Conservation (phyloP, 345 rosid genomes). For the Eucalyptus shirleyi region DNA sequence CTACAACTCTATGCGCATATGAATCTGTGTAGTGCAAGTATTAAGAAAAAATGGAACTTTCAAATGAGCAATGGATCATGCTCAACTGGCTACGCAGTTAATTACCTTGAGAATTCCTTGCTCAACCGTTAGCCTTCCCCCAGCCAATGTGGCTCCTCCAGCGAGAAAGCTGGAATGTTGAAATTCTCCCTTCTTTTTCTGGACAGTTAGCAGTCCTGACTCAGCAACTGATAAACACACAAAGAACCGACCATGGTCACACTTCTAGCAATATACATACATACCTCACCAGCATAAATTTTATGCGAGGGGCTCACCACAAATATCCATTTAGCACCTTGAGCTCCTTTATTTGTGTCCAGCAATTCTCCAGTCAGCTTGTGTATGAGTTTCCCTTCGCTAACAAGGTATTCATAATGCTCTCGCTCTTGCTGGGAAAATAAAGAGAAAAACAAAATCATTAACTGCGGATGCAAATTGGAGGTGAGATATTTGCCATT, state of each 20-base stretch:
- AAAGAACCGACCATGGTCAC: neutral
- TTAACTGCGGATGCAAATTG: neutral
- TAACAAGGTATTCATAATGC: conserved; percentile 4
- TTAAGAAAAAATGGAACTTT: neutral
- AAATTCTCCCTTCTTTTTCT: conserved; percentile 90
- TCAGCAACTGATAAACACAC: neutral
- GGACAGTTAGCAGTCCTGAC: neutral
- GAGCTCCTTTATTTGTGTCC: conserved; percentile 3
- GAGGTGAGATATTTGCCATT: neutral
- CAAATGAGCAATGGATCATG: neutral
- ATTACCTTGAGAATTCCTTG: conserved; percentile 55
- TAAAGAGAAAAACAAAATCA: neutral
- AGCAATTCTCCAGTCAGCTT: conserved; percentile 10
- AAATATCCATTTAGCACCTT: conserved; percentile 17
- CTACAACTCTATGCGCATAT: neutral
- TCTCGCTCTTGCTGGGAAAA: conserved; percentile 18
- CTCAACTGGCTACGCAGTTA: neutral
- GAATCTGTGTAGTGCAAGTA: neutral
- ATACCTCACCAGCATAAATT: conserved; percentile 24
- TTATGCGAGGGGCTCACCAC: conserved; percentile 16
- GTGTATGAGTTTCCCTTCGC: conserved; percentile 7
- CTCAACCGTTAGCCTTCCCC: conserved; percentile 64
- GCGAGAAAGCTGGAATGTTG: conserved; percentile 97
- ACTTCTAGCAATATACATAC: neutral
- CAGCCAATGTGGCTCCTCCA: conserved; percentile 84